Conservation (phyloP, 495 filamentous ascomycete species). For the Neurospora discreta region DNA sequence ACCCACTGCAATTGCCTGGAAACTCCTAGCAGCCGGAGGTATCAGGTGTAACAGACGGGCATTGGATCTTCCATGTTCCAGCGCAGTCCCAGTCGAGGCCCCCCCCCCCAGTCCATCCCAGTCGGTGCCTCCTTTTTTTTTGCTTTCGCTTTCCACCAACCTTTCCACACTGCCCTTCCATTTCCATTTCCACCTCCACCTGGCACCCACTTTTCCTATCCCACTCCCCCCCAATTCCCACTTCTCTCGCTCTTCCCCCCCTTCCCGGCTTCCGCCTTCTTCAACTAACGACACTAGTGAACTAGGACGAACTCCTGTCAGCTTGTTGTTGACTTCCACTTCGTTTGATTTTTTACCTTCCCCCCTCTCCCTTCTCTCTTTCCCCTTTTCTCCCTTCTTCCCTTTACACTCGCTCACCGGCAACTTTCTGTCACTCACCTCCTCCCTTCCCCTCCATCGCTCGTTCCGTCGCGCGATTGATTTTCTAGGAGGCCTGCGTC, state of each 20-base stretch:
- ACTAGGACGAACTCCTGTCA: not conserved
- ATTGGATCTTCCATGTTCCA: not conserved
- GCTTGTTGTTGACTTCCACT: not conserved
- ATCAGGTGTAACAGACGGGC: not conserved
- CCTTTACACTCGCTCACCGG: slow-evolving; percentile 12
- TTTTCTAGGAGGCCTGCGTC: not conserved
- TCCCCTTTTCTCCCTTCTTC: slow-evolving; percentile 11
- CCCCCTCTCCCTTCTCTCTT: slow-evolving; percentile 10
- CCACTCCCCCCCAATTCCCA: not conserved
- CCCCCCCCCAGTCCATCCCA: not conserved
- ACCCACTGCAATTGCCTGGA: not conserved
- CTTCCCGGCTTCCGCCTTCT: not conserved
- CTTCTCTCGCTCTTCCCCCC: not conserved
- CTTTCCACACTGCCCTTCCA: not conserved
- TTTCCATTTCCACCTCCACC: too few species aligned
- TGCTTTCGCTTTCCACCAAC: not conserved
- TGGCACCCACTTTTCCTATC: not conserved
- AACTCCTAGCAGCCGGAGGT: not conserved
- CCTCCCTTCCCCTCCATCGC: slow-evolving; percentile 10
- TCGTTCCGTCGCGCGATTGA: slow-evolving; percentile 13
- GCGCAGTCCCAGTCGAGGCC: not conserved
- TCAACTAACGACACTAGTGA: not conserved
- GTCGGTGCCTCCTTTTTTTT: not conserved
- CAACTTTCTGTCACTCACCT: slow-evolving; percentile 15
- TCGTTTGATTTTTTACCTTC: slow-evolving; percentile 14